Evolutionary conservation across 2,329 filamentous ascomycete genomes (phyloP).

Genomic region (Sordariomycetes sp.): DNA sequence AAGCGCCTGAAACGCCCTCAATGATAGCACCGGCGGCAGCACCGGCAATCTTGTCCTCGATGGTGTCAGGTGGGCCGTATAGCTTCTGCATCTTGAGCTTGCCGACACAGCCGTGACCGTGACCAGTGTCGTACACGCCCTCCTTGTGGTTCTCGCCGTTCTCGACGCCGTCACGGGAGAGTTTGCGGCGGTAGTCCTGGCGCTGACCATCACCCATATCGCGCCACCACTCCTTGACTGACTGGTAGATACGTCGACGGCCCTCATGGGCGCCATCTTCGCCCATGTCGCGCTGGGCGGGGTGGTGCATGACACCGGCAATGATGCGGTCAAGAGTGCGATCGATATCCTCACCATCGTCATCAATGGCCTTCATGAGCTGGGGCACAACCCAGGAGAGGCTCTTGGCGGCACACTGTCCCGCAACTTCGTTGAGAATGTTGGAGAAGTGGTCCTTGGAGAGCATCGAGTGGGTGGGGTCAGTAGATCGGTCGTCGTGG

Average conservation of each 20-base stretch:
- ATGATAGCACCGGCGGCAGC: slow-evolving; percentile 48
- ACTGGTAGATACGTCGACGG: slow-evolving; percentile 67
- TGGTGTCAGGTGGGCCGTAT: slow-evolving; percentile 36
- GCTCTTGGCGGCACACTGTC: slow-evolving; percentile 69
- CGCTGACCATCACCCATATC: slow-evolving; percentile 53
- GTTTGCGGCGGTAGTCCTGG: slow-evolving; percentile 60
- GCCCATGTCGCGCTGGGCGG: slow-evolving; percentile 63
- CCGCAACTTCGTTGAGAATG: slow-evolving; percentile 80
- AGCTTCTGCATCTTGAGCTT: slow-evolving; percentile 72
- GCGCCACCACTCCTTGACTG: slow-evolving; percentile 76
- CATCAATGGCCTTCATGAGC: slow-evolving; percentile 79
- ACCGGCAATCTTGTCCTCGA: slow-evolving; percentile 47
- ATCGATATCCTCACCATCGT: slow-evolving; percentile 61
- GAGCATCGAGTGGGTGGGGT: slow-evolving; percentile 92
- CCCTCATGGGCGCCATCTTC: slow-evolving; percentile 64
- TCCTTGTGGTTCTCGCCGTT: slow-evolving; percentile 78
- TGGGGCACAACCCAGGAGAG: slow-evolving; percentile 84
- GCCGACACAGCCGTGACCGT: slow-evolving; percentile 73
- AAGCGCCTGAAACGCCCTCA: slow-evolving; percentile 44
- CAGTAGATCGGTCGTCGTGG: slow-evolving; percentile 61
- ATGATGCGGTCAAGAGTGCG: slow-evolving; percentile 69
- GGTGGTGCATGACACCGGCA: slow-evolving; percentile 78
- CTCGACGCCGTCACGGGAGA: slow-evolving; percentile 70
- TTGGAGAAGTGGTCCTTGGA: slow-evolving; percentile 95
- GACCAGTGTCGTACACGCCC: slow-evolving; percentile 73